Conservation (phyloP, 192 early-diverging fungal species). For the Anaeromyces robustus region DNA sequence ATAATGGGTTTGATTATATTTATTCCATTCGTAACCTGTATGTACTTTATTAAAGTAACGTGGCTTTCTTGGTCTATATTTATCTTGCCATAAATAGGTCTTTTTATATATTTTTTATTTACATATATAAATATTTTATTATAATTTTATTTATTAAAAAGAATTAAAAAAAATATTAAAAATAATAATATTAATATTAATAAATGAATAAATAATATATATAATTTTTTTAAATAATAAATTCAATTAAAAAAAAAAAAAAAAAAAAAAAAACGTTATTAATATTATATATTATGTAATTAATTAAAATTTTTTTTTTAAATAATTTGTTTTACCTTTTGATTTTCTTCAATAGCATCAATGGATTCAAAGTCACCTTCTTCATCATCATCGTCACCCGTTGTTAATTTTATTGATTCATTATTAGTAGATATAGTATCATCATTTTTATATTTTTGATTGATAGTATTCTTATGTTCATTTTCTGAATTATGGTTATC, state of each 20-base stretch:
- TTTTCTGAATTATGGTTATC: too few species aligned
- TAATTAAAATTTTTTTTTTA: too few species aligned
- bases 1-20: constrained; percentile 98
- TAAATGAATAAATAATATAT: background rate
- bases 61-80: constrained; percentile 89
- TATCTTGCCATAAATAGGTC: constrained; percentile 76
- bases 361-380: constrained; percentile 11
- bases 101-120: too few species aligned
- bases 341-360: constrained; percentile 48
- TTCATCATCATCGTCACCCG: constrained; percentile 33
- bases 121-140: too few species aligned
- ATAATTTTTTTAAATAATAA: too few species aligned
- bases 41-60: constrained; percentile 93
- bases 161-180: background rate
- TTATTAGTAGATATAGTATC: background rate
- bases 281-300: too few species aligned
- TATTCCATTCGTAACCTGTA: constrained; percentile 98
- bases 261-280: constrained; percentile 2
- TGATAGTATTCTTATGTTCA: too few species aligned
- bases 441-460: too few species aligned
- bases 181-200: background rate
- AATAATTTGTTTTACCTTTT: constrained; percentile 26
- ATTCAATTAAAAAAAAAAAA: background rate
- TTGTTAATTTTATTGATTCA: constrained; percentile 52
- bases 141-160: background rate